Percentiles rank a stretch among this genome's conserved stretches.
Conservation (phyloP, 139 green algal genomes). For the Diplosphaera chodatii region DNA sequence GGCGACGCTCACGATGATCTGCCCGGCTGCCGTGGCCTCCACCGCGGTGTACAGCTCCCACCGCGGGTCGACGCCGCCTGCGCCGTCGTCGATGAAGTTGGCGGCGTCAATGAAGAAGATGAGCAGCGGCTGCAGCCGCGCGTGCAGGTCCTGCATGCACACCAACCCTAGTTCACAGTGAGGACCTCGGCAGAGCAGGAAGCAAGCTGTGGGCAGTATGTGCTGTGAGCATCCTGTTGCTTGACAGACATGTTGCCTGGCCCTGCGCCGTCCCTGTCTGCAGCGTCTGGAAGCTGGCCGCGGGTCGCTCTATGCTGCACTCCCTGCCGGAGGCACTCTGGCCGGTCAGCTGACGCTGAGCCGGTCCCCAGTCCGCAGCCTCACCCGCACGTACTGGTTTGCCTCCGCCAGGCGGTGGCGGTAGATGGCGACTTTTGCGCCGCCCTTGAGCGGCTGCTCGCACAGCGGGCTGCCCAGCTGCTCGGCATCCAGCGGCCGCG, state of each 20-base stretch:
- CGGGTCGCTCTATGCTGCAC: no score
- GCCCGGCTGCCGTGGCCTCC: slow-evolving; percentile 1
- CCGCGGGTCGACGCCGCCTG: slow-evolving; percentile 32
- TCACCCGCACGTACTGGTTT: slow-evolving; percentile 27
- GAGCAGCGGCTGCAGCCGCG: slow-evolving; percentile 68
- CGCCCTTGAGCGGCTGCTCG: background rate
- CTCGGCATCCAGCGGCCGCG: background rate
- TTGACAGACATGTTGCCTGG: no score
- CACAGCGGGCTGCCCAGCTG: background rate
- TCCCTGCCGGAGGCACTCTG: no score
- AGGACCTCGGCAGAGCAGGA: no score
- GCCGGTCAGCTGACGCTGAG: no score
- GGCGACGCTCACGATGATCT: background rate
- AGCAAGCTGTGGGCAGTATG: no score
- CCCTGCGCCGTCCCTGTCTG: no score
- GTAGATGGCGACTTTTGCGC: slow-evolving; percentile 7
- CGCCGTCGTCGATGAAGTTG: slow-evolving; percentile 54
- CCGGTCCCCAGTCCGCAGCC: no score
- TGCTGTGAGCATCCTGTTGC: no score
- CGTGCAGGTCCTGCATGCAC: slow-evolving; percentile 65
- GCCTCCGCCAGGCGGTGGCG: slow-evolving; percentile 17
- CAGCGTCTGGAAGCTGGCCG: no score
- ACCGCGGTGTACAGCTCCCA: slow-evolving; percentile 73
- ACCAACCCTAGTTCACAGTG: no score
- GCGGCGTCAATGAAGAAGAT: slow-evolving; percentile 83